Evolutionary conservation across 768 basidiomycete genomes (phyloP), one percentile per base, ranked within the genome.

Genomic region (Boletus fagicola): DNA sequence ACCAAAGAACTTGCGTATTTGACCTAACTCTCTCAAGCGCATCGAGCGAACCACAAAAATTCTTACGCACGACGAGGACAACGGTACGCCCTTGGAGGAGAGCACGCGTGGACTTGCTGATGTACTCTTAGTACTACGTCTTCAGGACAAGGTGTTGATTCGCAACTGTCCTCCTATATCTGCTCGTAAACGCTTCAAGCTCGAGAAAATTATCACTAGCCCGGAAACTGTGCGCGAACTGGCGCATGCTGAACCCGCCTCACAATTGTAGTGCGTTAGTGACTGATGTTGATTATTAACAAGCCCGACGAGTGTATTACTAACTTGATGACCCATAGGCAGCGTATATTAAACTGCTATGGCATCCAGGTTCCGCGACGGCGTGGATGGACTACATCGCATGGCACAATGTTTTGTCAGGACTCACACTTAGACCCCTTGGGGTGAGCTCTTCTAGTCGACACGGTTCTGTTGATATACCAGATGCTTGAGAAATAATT

Each of bases 161-260:
- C 87, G 86, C 57, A 89, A 92, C 65, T 92, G 90, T 70, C 86
- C 85, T 42, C 90, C 90, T 24, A 75, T 90, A 65, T 93, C 91
- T 31, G 88, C 87, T 24, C 76, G 81, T 61, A 93, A 93, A 73
- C 79, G 87, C 31, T 93, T 92, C 76, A 82, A 74, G 49, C 75
- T 93, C 48, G 84, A 91, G 66, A 80, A 75, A 52, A 68, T 93
- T 35, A 64, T 91, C 42, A 79, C 76, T 62, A 91, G 90, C 64
- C 90, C 90, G 8, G 83, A 85, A 66, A 77, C 76, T 16, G 84
- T 86, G 70, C 82, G 80, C 50, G 80, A 83, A 55, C 56, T 76
- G 39, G 68, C 61, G 5, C 69, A 69, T 46, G 46, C 59, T 49
- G 51, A 53, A 51, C 20, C 42, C 12, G 39, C 45, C 42, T 15